These are phyloP conservation scores for Leonotis leonurus DNA, from an alignment of 257 asterid species.

Conservation along the genomic window DNA sequence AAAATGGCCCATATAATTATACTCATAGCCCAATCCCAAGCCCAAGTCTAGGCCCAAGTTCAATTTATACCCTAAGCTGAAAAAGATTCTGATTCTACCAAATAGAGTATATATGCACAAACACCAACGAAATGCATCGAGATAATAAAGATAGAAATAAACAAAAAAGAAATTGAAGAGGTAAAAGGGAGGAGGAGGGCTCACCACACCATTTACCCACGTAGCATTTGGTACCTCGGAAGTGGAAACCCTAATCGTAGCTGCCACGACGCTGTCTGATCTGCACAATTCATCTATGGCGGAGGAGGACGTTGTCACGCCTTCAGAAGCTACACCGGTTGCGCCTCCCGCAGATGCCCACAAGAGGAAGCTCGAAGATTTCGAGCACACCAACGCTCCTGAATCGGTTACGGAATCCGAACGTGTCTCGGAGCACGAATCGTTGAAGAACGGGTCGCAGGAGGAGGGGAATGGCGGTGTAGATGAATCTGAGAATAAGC, in stretches of 20 bases:
- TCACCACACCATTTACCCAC: constrained; percentile 15
- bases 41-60: constrained; percentile 4
- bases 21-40: not conserved
- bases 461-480: constrained; percentile 35
- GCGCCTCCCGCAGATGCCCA: constrained; percentile 50
- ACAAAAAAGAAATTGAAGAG: not conserved
- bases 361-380: constrained; percentile 81
- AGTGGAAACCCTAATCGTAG: constrained; percentile 28
- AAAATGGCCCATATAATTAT: not conserved
- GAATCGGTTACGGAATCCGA: constrained; percentile 31
- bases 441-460: constrained; percentile 27
- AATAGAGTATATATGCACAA: not conserved
- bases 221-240: not conserved
- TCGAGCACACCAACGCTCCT: constrained; percentile 49
- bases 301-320: constrained; percentile 42
- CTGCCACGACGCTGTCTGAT: constrained; percentile 17
- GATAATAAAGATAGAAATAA: no score
- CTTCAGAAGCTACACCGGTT: constrained; percentile 23
- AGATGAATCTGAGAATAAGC: constrained; percentile 64
- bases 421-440: constrained; percentile 18
- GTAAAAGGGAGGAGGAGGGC: constrained; percentile 2
- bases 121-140: not conserved
- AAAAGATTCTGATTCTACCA: no score
- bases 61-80: no score
- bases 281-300: constrained; percentile 30